Conservation (phyloP, 2,329 filamentous ascomycete genomes). For the Drechslera avenae region DNA sequence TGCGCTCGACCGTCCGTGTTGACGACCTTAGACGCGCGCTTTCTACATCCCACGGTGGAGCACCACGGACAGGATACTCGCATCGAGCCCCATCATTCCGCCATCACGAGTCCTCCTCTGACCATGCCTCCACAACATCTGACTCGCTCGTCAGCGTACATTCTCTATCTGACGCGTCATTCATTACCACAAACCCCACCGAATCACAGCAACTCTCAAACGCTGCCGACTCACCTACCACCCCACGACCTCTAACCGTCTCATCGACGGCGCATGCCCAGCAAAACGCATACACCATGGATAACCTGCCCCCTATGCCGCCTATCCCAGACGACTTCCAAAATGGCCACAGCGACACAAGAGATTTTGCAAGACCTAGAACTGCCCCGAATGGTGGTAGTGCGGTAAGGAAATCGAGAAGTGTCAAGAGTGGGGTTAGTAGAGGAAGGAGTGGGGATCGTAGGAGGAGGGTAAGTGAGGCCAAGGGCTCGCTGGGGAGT, state of each 20-base stretch:
- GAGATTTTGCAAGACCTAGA: conserved; percentile 26
- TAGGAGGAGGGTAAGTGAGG: conserved; percentile 20
- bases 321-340: conserved; percentile 39
- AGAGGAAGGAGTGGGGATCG: conserved; percentile 27
- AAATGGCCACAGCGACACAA: conserved; percentile 15
- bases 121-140: conserved; percentile 59
- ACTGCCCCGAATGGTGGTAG: conserved; percentile 28
- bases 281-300: conserved; percentile 18
- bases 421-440: conserved; percentile 31
- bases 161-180: conserved; percentile 68
- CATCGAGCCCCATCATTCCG: conserved; percentile 31
- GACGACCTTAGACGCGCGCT: conserved; percentile 56
- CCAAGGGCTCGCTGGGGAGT: neutral
- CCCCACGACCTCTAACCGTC: conserved; percentile 23
- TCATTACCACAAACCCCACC: conserved; percentile 36
- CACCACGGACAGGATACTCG: conserved; percentile 40
- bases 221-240: conserved; percentile 5
- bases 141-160: conserved; percentile 77
- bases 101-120: conserved; percentile 48
- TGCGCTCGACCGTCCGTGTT: conserved; percentile 49
- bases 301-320: conserved; percentile 40
- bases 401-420: conserved; percentile 30
- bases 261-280: conserved; percentile 7
- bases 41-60: conserved; percentile 38
- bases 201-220: conserved; percentile 1